phyloP scores from a whole-genome alignment of 176 grass and related monocot genomes.

The Saccharum spontaneum region DNA sequence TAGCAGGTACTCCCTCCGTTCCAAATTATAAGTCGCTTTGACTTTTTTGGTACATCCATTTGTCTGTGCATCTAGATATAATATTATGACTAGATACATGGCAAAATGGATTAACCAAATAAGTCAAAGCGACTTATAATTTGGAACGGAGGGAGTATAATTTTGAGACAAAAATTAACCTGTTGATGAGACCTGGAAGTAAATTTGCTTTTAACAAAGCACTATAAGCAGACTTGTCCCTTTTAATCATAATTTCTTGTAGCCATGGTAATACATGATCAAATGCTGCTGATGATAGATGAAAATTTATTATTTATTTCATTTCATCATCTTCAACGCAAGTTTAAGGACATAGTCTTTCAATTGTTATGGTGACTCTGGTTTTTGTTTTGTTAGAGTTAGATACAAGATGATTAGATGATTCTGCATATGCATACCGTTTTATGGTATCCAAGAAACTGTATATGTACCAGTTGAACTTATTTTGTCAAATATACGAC shows the following conservation, averaged over 20 bases:
- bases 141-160: neutral
- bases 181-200: neutral
- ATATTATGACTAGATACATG: no score
- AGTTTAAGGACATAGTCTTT: neutral
- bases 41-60: no score
- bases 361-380: neutral
- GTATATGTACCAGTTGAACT: neutral
- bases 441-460: neutral
- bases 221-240: neutral
- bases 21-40: no score
- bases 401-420: neutral
- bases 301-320: neutral
- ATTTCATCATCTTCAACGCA: neutral
- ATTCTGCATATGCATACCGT: neutral
- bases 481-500: neutral
- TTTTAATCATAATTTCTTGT: conserved; percentile 1
- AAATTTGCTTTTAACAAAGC: neutral
- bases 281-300: neutral
- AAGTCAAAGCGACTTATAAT: no score
- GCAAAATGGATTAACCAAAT: no score
- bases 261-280: neutral
- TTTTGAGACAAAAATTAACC: neutral
- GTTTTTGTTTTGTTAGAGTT: neutral
- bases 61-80: no score
- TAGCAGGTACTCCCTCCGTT: neutral